Conservation (phyloP, 2,329 filamentous ascomycete genomes). For the Rugonectria rugulosa region DNA sequence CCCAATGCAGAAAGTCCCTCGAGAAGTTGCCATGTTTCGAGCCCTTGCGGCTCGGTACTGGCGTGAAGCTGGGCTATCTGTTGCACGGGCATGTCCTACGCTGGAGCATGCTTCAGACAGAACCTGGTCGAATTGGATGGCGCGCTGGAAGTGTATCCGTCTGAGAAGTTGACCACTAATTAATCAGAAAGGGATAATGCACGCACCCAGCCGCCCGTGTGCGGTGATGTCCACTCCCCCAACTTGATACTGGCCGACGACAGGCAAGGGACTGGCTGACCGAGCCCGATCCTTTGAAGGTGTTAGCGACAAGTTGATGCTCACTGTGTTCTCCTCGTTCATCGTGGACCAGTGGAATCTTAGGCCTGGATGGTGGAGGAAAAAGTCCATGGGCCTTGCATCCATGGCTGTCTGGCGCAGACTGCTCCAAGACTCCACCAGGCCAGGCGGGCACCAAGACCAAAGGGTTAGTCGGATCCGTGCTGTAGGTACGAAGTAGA, state of each 20-base stretch:
- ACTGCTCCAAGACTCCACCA: slow-evolving; percentile 4
- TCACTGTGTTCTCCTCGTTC: no score
- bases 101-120: no score
- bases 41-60: background rate
- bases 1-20: no score
- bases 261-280: slow-evolving; percentile 2
- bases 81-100: background rate
- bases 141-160: no score
- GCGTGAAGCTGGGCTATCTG: background rate
- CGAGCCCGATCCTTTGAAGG: slow-evolving; percentile 2
- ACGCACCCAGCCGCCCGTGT: slow-evolving; percentile 9
- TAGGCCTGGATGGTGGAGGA: slow-evolving; percentile 2
- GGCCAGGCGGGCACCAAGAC: background rate
- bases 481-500: no score
- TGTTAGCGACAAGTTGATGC: no score
- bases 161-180: no score
- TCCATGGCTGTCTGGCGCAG: background rate
- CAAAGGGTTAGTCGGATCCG: no score
- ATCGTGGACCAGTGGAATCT: background rate
- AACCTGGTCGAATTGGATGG: no score
- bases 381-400: no score
- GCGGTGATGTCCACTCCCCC: slow-evolving; percentile 3
- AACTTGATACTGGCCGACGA: background rate
- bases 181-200: no score
- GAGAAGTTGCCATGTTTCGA: background rate